Evolutionary conservation across 805 yeast genomes (phyloP), one percentile per base, ranked within the genome.

Genomic region (Candida krabiensis): DNA sequence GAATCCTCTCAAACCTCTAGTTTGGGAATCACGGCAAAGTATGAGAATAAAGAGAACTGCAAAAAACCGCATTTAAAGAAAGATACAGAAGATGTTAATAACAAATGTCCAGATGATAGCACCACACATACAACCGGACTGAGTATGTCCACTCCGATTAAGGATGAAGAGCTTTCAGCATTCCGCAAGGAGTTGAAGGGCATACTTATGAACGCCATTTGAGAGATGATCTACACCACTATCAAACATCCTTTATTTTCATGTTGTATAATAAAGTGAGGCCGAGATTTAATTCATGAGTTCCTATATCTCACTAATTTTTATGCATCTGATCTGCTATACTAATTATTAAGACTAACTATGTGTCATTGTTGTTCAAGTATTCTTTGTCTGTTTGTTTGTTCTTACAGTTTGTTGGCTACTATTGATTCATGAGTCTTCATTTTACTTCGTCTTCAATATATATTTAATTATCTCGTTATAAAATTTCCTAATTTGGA

Each of bases 101-200:
- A 8, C 13, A 18, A 14, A 9, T 7, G 19, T 30, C 28, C 30
- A 5, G 38, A 30, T 18, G 44, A 38, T n/a, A 44, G 25, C 13
- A 30, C 37, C 6, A 9, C 11, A 21, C 24, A 8, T n/a, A 13
- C 31, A 4, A 11, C 17, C 21, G 31, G 48, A 14, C 19, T 46
- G 14, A 32, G 41, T 9, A 49, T 41, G 46, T 49, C 53, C 5
- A 49, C 53, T 4, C 53, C 53, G 11, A 41, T 49, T 26, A 49
- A 49, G 17, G 36, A 19, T 23, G 50, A 46, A 9, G 44, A 44
- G 35, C 40, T 43, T 13, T 16, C 33, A 13, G 34, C 22, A 4
- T 49, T 53, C 34, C 49, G 43, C 21, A 38, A 40, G 15, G 55
- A 52, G 40, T 41, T 54, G 30, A 44, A 40, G 24, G 49, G 49